These are phyloP conservation scores for Crithidia acanthocephali DNA, from an alignment of 208 protist species.

Conservation along the genomic window DNA sequence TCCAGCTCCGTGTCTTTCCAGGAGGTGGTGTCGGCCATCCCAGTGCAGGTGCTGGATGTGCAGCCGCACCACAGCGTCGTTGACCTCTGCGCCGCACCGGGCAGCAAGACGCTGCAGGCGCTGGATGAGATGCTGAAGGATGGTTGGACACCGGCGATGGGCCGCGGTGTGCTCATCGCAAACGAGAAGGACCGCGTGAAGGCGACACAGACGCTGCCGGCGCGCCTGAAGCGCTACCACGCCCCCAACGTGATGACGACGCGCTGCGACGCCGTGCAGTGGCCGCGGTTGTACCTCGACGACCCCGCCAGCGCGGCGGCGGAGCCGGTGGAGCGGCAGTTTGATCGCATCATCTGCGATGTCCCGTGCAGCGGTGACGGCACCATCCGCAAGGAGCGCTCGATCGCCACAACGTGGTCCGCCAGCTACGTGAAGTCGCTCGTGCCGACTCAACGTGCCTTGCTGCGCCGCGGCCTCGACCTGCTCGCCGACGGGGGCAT, in stretches of 20 bases:
- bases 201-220: constrained; percentile 92
- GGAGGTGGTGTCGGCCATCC: constrained; percentile 88
- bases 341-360: constrained; percentile 95
- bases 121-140: constrained; percentile 81
- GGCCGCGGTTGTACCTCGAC: constrained; percentile 77
- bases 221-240: constrained; percentile 90
- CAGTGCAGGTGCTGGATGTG: constrained; percentile 76
- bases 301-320: constrained; percentile 13
- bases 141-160: constrained; percentile 43
- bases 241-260: constrained; percentile 84
- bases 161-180: constrained; percentile 73
- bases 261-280: constrained; percentile 88
- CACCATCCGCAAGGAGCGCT: constrained; percentile 93
- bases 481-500: constrained; percentile 78
- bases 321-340: constrained; percentile 54
- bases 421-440: constrained; percentile 84
- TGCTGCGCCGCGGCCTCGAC: constrained; percentile 90
- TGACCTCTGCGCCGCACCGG: constrained; percentile 93
- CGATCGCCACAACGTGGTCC: constrained; percentile 86
- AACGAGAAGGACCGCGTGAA: constrained; percentile 94
- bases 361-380: constrained; percentile 97
- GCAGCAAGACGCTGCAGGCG: constrained; percentile 91
- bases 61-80: constrained; percentile 83
- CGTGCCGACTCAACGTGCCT: constrained; percentile 86
- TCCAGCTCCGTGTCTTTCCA: constrained; percentile 89